Conservation (phyloP, 1,284 basidiomycete genomes). For the Cerrena zonata region DNA sequence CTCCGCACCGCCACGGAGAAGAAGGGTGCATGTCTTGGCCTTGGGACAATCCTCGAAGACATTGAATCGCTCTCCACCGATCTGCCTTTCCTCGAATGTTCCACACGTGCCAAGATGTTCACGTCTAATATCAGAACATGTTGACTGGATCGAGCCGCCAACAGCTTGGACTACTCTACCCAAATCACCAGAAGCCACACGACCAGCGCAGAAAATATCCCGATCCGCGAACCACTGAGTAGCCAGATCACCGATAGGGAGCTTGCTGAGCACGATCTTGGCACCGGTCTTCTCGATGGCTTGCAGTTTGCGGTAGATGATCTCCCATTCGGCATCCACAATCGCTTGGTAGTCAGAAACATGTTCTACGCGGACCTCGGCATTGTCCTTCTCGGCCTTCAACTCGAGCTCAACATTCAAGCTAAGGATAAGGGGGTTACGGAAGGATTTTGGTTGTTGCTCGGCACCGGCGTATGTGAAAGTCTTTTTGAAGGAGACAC, state of each 20-base stretch:
- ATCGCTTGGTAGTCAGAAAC: slow-evolving; percentile 98
- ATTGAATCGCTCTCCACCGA: slow-evolving; percentile 97
- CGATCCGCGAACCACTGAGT: slow-evolving; percentile 99
- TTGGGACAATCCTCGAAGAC: slow-evolving; percentile 89
- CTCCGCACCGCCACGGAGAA: slow-evolving; percentile 94
- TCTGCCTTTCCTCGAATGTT: slow-evolving; percentile 89
- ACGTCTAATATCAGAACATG: slow-evolving; percentile 85
- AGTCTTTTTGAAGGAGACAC: slow-evolving; percentile 99
- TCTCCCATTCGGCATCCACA: slow-evolving; percentile 99
- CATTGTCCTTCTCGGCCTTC: slow-evolving; percentile 99
- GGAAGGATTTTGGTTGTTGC: slow-evolving; percentile 95
- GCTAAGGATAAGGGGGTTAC: slow-evolving; percentile 84
- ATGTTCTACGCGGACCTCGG: slow-evolving; percentile 93
- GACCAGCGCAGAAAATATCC: slow-evolving; percentile 97
- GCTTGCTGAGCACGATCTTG: slow-evolving; percentile 94
- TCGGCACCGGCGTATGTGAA: slow-evolving; percentile 99
- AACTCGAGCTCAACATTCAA: slow-evolving; percentile 98
- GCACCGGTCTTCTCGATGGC: slow-evolving; percentile 95
- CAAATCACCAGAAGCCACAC: slow-evolving; percentile 86
- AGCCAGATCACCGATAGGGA: slow-evolving; percentile 97
- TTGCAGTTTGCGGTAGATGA: slow-evolving; percentile 96
- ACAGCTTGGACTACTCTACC: slow-evolving; percentile 94
- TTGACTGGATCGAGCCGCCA: slow-evolving; percentile 92
- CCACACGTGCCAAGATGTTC: slow-evolving; percentile 93
- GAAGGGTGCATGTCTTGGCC: slow-evolving; percentile 96